Evolutionary conservation across 768 basidiomycete species (phyloP).

Genomic region (Terana coerulea): DNA sequence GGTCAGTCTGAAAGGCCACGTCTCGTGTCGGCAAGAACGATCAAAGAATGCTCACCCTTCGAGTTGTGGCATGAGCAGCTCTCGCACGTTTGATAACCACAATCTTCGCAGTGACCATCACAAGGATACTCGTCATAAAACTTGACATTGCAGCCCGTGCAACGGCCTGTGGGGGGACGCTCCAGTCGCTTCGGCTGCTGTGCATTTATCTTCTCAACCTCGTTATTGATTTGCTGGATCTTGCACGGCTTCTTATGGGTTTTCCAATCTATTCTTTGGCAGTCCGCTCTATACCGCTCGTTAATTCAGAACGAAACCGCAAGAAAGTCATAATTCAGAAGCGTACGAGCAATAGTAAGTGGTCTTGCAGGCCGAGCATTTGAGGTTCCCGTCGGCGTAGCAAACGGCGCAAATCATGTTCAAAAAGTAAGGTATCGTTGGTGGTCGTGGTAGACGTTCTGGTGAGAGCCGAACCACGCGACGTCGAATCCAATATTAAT

Average conservation of each 20-base stretch:
- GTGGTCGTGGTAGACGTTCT: too few species aligned
- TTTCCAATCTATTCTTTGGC: conserved; percentile 29
- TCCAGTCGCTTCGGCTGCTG: conserved; percentile 22
- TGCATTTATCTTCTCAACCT: conserved; percentile 23
- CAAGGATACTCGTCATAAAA: conserved; percentile 20
- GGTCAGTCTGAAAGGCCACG: neutral
- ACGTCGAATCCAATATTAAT: too few species aligned
- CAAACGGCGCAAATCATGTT: neutral
- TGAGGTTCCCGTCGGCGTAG: neutral
- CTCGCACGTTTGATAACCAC: conserved; percentile 33
- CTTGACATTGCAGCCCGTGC: conserved; percentile 26
- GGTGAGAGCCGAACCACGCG: too few species aligned
- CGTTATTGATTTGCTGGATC: conserved; percentile 30
- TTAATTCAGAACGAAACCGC: neutral
- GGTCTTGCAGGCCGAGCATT: neutral
- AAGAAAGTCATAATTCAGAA: neutral
- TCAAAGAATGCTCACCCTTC: conserved; percentile 24
- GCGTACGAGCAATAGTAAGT: neutral
- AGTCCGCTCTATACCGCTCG: conserved; percentile 13
- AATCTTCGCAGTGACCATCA: conserved; percentile 30
- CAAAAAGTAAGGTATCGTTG: too few species aligned
- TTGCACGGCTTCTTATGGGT: conserved; percentile 33
- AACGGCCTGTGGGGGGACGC: neutral
- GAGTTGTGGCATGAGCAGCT: conserved; percentile 28
- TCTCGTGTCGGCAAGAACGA: neutral